A percentile compares a stretch with the other conserved stretches of the same genome.
phyloP scores from a whole-genome alignment of 2,329 filamentous ascomycete species.

The Arthrobotrys sphaeroides region DNA sequence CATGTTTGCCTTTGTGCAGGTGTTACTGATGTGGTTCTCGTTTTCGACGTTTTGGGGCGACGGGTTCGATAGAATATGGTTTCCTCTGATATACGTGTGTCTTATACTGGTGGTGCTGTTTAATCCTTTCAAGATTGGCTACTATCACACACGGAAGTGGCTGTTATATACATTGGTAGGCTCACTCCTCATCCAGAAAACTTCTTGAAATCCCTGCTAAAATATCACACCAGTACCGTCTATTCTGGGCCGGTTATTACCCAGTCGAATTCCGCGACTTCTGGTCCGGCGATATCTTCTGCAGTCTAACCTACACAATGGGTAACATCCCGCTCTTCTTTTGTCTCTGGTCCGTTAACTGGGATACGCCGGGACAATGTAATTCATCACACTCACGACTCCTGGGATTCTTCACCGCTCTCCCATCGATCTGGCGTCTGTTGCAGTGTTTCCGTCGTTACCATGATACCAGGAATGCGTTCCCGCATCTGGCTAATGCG shows the following conservation, averaged over 20 bases:
- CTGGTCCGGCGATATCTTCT: constrained; percentile 97
- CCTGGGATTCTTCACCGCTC: constrained; percentile 81
- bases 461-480: constrained; percentile 82
- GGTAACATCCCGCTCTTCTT: constrained; percentile 93
- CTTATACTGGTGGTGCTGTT: constrained; percentile 76
- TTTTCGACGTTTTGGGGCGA: constrained; percentile 66
- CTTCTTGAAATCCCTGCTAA: constrained; percentile 62
- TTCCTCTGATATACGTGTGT: constrained; percentile 80
- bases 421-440: constrained; percentile 90
- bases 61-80: constrained; percentile 75
- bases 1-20: constrained; percentile 80
- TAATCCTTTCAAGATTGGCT: constrained; percentile 77
- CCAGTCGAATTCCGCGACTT: constrained; percentile 97
- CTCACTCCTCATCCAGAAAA: constrained; percentile 55
- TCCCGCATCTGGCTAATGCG: constrained; percentile 91
- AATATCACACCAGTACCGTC: constrained; percentile 70
- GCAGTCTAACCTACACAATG: constrained; percentile 89
- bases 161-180: constrained; percentile 80
- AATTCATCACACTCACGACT: constrained; percentile 85
- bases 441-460: constrained; percentile 92
- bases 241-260: constrained; percentile 84
- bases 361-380: constrained; percentile 78
- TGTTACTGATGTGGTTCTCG: constrained; percentile 87
- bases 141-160: constrained; percentile 82
- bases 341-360: constrained; percentile 84